Base-by-base conservation (phyloP, 2,329 filamentous ascomycete species). In the Curvularia hawaiiensis region DNA sequence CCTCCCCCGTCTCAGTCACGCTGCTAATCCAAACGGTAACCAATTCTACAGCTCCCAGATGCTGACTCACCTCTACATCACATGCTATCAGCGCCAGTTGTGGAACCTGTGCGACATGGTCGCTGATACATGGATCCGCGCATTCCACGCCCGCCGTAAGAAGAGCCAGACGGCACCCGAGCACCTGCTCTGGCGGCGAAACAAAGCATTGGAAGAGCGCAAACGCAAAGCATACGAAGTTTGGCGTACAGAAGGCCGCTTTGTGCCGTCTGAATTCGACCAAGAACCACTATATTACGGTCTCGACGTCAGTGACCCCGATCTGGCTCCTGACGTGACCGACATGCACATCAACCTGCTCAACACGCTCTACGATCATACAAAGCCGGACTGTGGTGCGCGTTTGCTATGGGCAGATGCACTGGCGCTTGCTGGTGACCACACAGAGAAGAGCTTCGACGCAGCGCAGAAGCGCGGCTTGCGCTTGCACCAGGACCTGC, bases 101-200 rank as follows among this genome's bases (percentile, higher is more conserved):
- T 68, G 58, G 56, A 35, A 71, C 38, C 38, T 64, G 22, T 74
- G 71, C 57, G 71, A 75, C 50, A 58, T 75, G 14, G 51, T 75
- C 28, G 60, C 62, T 35, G 72, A 75, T 43, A 72, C 67, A 5
- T 75, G 71, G 71, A 75, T 75, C 54, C 71, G 69, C 16, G 70
- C 67, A 0, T 69, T 73, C 54, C 72, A 72, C 28, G 45, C 26
- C 5, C 45, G 54, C 5, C 63, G 68, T 45, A 43, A 43, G 1
- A 41, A 54, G 7, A 46, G 18, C 2, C 31, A 61, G 16, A 44
- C 9, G 2, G 41, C 57, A 4, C 30, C 10, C 1, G 14, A 20
- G 6, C 10, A 45, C 16, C 41, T 52, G 1, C 28, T 40, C 4
- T 73, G 70, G 70, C 60, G 62, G 4, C 31, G 18, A 3, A 72